Evolutionary conservation across 495 filamentous ascomycete species (phyloP), one percentile per base, ranked within the genome.

Genomic region (Immersiella caudata): DNA sequence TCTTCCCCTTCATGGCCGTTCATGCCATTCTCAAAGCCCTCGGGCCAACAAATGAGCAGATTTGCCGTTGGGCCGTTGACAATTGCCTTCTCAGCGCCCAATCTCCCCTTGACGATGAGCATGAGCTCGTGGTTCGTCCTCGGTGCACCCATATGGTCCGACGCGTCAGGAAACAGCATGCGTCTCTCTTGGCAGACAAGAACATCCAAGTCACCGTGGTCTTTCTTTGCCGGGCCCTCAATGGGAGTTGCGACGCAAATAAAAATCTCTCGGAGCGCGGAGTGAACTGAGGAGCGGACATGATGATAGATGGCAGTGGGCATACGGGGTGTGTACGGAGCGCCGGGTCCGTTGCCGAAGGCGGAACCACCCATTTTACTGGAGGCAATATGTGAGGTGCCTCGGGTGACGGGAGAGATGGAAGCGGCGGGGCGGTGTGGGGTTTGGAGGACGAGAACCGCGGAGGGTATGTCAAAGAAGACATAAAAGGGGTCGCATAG

Each of bases 161-260:
- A 12, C 11, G 35, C 12, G 6, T 25, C 40, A 2, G 77, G 73
- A 56, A 79, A 72, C 58, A 67, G 25, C 18, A 68, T 9, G 4
- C 66, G 64, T 56, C 60, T 72, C 24, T 83, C 81, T 20, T 70
- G 67, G 0, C 81, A 76, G 3, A 89, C 80, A 33, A 89, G 76
- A 1, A 90, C 77, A 69, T 90, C 88, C 40, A 90, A 75, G 58
- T 90, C 88, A 6, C 88, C 88, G 64, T 84, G 79, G 60, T 80
- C 80, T 1, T 62, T 50, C 65, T 90, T 90, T 1, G 68, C 84
- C 0, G 88, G 87, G 1, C 80, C 84, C 67, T 85, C 84, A 49
- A 87, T 80, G 2, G 87, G 83, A 0, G 78, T 78, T 1, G 76
- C 81, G 6, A 83, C 85, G 24, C 73, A 74, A 0, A 73, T 33